Evolutionary conservation across 345 rosid species (phyloP), one percentile per base, ranked within the genome.

Genomic region (Citrus unshiu): DNA sequence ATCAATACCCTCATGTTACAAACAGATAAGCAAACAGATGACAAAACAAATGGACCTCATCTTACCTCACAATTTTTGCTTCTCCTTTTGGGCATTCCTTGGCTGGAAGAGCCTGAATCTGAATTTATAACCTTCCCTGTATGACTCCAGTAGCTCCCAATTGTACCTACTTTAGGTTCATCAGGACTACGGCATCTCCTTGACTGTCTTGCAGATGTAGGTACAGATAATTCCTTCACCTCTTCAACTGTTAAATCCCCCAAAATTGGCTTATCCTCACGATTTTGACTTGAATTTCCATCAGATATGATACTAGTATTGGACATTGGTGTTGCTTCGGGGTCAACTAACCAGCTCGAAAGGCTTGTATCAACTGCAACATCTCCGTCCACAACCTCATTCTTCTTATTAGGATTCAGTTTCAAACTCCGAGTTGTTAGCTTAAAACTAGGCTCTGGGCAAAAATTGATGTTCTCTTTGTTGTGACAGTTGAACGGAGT

Each of bases 341-440:
- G 78, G 30, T 79, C 83, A 72, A 87, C 86, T 81, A 91, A 80
- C 95, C 95, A 91, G 81, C 85, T 88, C 4, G 93, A 91, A 54
- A 91, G 89, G 79, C 93, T 90, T 27, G 90, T 85, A 68, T 91
- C 92, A 75, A 88, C 92, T 32, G 88, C 84, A n/a, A 80, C 61
- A 74, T 83, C 91, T 54, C 80, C 84, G 69, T 74, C 65, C 30
- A 63, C 62, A 61, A 25, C 40, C 80, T 74, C 82, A 39, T 9
- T 39, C 72, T 77, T 84, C 35, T 27, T 54, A 2, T 75, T 68
- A 22, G 61, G 62, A 70, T 74, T 8, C 56, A 56, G 9, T 62
- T 73, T 67, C 25, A 65, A 59, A 43, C 14, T 43, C 51, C 4
- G 51, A 12, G 51, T 12, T 43, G 51, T 12, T 3, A 56, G 19